Base-by-base conservation (phyloP, 116 monocot species). In the Trichopus zeylanicus region DNA sequence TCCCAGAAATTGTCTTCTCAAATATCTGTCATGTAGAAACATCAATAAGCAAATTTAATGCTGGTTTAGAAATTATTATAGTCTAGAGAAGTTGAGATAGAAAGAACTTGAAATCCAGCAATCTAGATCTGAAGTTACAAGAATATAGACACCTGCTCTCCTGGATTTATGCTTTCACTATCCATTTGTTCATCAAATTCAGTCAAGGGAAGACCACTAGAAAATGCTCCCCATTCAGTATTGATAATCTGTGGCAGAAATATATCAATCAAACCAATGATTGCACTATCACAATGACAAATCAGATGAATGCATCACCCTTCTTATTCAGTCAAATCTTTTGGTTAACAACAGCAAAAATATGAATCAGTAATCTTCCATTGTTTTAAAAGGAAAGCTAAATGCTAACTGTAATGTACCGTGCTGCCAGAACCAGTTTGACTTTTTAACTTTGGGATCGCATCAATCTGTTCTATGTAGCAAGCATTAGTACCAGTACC, bases 401-500 rank as follows among this genome's bases (percentile, higher is more conserved):
- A n/a, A 18, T 19, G n/a, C 12, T 56, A 32, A 5, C 0, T 46
- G n/a, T 27, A 16, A 46, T 31, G 33, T 23, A 91, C 91, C 86
- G 67, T 91, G 31, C 64, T 67, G 32, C 83, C 82, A 34, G 77
- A 72, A 16, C 39, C 63, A 61, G 57, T 32, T 23, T 31, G 66
- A 51, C 60, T 59, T 21, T 68, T 53, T 69, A 71, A 29, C 48
- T 83, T 91, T 42, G 74, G 70, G 30, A 86, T 86, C 6, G 65
- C 68, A 55, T 76, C 72, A 24, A 53, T 65, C n/a, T 66, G 56
- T 54, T 86, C 90, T 42, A 90, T 66, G 69, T 90, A 90, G 64
- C 82, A 81, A n/a, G 90, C 90, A 72, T 90, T 90, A 18, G 85
- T 81, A 53, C 90, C 85, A 49, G 85, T 79, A 22, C 90, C 90